phyloP scores from a whole-genome alignment of 2,329 filamentous ascomycete species.

The Scedosporium apiospermum region DNA sequence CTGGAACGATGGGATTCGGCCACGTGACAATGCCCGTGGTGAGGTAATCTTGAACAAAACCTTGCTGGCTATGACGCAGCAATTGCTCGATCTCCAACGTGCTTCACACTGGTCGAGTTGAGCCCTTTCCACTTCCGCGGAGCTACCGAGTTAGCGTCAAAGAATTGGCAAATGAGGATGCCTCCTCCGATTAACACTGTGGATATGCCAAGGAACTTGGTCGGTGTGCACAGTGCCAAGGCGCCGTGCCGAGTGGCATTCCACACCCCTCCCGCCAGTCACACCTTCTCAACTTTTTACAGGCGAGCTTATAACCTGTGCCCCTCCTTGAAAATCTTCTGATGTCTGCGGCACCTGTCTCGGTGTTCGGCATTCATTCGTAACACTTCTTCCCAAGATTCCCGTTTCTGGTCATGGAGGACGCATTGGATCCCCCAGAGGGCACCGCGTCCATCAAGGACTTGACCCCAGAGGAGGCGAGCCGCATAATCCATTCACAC shows the following conservation, averaged over 20 bases:
- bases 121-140: background rate
- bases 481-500: conserved; percentile 59
- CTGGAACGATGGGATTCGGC: too few species aligned
- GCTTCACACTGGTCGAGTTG: conserved; percentile 11
- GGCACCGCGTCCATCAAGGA: conserved; percentile 41
- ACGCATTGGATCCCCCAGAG: conserved; percentile 24
- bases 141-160: background rate
- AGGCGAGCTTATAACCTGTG: background rate
- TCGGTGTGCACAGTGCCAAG: background rate
- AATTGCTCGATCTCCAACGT: too few species aligned
- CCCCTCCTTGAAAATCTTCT: conserved; percentile 2
- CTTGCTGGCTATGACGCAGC: too few species aligned
- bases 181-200: background rate
- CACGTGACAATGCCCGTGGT: too few species aligned
- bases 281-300: conserved; percentile 1
- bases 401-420: conserved; percentile 8
- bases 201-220: background rate
- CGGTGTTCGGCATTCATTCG: conserved; percentile 26
- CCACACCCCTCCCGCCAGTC: background rate
- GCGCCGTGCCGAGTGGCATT: background rate
- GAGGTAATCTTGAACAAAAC: too few species aligned
- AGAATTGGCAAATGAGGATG: background rate
- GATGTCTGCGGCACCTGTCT: conserved; percentile 10
- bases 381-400: conserved; percentile 7
- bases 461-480: conserved; percentile 56